Evolutionary conservation across 306 rosid species (phyloP), one percentile per base, ranked within the genome.

Genomic region (Prunus mongolica): DNA sequence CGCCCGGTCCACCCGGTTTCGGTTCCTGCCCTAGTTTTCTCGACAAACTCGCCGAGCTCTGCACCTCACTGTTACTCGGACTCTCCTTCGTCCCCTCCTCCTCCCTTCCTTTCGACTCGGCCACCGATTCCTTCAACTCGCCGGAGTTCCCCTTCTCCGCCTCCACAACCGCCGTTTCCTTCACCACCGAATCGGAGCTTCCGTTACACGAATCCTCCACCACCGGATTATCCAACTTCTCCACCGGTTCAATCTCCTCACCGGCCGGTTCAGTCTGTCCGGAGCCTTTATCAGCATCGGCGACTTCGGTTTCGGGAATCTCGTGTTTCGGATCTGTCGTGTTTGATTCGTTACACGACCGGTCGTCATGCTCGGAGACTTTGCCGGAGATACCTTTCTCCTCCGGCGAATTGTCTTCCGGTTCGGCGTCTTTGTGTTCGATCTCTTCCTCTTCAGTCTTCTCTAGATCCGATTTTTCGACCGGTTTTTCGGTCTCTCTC

Each of bases 171-270:
- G 57, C 78, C 27, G 65, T 16, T 32, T 50, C 84, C 69, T 70
- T 81, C 77, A 24, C 69, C 46, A 76, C 71, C 19, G 84, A 52
- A 38, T 81, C 80, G 10, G 74, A 76, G 65, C 84, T 81, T 8
- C 78, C 81, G n/a, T 75, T 67, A 54, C 69, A 76, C 49, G 81
- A 81, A 32, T 81, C 74, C 74, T 81, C 84, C 69, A 76, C 77
- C 4, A 57, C 70, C 69, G 74, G 64, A 12, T 72, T 65, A 12
- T 65, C 47, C 69, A 25, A 3, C 64, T 63, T 75, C 65, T 27
- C 68, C 24, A 8, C 77, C 69, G 80, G 20, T 49, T 32, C 76
- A 50, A 71, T 18, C 30, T 79, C 61, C 70, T 25, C 64, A 49
- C 64, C 49, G 5, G 51, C 38, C 51, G 61, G 49, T 46, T 60